phyloP scores from a whole-genome alignment of 1,284 basidiomycete species.

The Puccinia sorghi region DNA sequence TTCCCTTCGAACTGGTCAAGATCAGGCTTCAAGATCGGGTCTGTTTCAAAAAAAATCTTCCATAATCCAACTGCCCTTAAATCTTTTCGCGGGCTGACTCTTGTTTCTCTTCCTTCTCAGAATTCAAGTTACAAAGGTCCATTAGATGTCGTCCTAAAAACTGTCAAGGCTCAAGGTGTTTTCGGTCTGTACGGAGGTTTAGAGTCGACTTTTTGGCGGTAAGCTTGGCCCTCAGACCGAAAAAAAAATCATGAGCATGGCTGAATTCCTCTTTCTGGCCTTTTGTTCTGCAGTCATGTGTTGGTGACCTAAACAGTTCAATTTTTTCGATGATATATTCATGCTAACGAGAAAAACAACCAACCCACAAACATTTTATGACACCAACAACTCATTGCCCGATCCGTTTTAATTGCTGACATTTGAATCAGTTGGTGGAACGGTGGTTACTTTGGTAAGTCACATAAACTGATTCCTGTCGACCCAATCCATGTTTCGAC shows the following conservation, averaged over 20 bases:
- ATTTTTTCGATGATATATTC: too few relatives aligned
- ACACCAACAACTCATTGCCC: neutral
- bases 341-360: neutral
- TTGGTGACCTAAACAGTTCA: too few relatives aligned
- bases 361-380: conserved; percentile 9
- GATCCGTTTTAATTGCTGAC: neutral
- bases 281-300: conserved; percentile 37
- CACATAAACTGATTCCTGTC: neutral
- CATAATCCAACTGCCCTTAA: neutral
- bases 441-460: conserved; percentile 78
- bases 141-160: conserved; percentile 80
- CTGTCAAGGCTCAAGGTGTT: conserved; percentile 73
- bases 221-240: neutral
- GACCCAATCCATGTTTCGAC: neutral
- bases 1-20: conserved; percentile 96
- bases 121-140: conserved; percentile 67
- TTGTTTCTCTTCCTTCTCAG: conserved; percentile 40
- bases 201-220: conserved; percentile 95
- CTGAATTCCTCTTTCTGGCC: neutral
- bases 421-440: conserved; percentile 61
- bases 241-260: neutral
- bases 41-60: conserved; percentile 62
- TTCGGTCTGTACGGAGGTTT: conserved; percentile 87
- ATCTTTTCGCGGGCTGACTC: neutral
- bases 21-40: conserved; percentile 85